A percentile compares a stretch with the other conserved stretches of the same genome.
These are phyloP conservation scores for Tulasnella sp. DNA, from an alignment of 768 basidiomycete genomes.

Conservation along the genomic window DNA sequence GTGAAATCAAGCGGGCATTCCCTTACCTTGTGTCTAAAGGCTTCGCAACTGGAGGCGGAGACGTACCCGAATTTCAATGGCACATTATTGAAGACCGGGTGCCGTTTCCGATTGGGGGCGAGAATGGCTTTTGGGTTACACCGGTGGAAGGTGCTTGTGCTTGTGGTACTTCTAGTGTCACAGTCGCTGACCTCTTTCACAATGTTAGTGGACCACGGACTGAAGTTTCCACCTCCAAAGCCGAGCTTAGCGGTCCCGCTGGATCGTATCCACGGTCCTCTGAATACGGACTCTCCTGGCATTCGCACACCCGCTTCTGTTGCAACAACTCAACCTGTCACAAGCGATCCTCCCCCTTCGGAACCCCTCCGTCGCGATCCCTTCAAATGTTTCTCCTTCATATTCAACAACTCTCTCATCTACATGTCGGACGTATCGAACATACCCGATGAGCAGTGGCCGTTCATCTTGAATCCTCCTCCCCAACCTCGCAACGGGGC, in stretches of 20 bases:
- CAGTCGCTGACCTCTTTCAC: not conserved
- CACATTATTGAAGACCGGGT: slow-evolving; percentile 61
- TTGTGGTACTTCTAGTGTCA: not conserved
- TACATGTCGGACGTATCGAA: slow-evolving; percentile 78
- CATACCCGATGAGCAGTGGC: slow-evolving; percentile 67
- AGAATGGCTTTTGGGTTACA: slow-evolving; percentile 49
- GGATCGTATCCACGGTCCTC: slow-evolving; percentile 29
- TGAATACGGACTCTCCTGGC: slow-evolving; percentile 12
- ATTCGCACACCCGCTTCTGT: slow-evolving; percentile 16
- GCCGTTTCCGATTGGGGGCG: slow-evolving; percentile 51
- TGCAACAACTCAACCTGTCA: not conserved
- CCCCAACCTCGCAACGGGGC: not conserved
- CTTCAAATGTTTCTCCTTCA: slow-evolving; percentile 48
- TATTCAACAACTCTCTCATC: slow-evolving; percentile 49
- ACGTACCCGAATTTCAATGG: slow-evolving; percentile 77
- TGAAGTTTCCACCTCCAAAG: slow-evolving; percentile 37
- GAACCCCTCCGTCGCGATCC: not conserved
- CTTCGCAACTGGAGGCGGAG: slow-evolving; percentile 68
- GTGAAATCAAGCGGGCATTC: slow-evolving; percentile 56
- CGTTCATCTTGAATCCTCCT: slow-evolving; percentile 26
- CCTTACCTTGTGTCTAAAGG: slow-evolving; percentile 72
- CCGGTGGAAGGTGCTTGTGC: slow-evolving; percentile 48
- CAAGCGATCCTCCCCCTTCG: not conserved
- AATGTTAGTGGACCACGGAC: slow-evolving; percentile 58
- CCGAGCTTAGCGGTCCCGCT: slow-evolving; percentile 31